These are phyloP conservation scores for Bipolaris bicolor DNA, from an alignment of 2,329 filamentous ascomycete genomes.

Conservation along the genomic window DNA sequence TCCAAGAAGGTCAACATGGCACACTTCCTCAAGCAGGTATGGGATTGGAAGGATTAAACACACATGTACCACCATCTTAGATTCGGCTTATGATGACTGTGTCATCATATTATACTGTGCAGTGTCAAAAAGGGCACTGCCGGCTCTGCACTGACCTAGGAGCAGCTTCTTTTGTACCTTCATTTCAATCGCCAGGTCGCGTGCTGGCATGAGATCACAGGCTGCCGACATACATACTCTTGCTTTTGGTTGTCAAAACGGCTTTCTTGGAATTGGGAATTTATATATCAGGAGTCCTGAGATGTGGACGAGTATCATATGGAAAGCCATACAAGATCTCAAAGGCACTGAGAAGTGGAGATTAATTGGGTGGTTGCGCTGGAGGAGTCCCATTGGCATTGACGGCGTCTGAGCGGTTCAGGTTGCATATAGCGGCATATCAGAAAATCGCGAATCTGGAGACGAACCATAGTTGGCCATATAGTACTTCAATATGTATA, in stretches of 20 bases:
- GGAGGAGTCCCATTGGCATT: conserved; percentile 28
- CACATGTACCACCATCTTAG: conserved; percentile 2
- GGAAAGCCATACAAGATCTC: not conserved
- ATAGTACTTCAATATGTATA: not conserved
- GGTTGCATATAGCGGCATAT: conserved; percentile 31
- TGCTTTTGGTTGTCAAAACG: conserved; percentile 11
- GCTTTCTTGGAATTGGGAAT: conserved; percentile 7
- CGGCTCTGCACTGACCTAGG: conserved; percentile 23
- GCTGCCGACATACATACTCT: conserved; percentile 10
- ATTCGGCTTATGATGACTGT: not conserved
- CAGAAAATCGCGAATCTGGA: conserved; percentile 20
- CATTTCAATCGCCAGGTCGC: conserved; percentile 28
- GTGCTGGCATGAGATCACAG: conserved; percentile 44
- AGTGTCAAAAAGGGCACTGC: conserved; percentile 17
- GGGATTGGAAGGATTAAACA: conserved; percentile 84
- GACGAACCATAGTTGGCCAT: conserved; percentile 4
- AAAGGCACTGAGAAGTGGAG: not conserved
- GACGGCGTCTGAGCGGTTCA: conserved; percentile 35
- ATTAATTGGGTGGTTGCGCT: conserved; percentile 1
- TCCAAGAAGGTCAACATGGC: conserved; percentile 97
- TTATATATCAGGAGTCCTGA: not conserved
- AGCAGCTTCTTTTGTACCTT: conserved; percentile 10
- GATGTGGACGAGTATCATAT: not conserved
- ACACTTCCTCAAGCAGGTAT: conserved; percentile 90
- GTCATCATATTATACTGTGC: not conserved